Percentiles rank a stretch among this genome's conserved stretches.
Evolutionary conservation across 257 asterid genomes (phyloP).

Genomic region (Nicotiana tomentosiformis): DNA sequence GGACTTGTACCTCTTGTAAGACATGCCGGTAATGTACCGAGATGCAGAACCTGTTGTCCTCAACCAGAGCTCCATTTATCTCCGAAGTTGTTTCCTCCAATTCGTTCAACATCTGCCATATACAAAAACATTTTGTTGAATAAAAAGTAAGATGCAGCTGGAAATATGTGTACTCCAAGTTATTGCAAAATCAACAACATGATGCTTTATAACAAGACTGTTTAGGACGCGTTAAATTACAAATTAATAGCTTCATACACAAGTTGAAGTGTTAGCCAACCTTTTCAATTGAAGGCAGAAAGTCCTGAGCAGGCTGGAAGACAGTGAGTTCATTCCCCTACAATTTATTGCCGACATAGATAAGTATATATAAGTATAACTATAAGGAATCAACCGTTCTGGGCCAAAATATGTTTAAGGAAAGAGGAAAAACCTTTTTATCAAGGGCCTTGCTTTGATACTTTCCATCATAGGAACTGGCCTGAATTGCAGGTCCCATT

Average conservation of each 20-base stretch:
- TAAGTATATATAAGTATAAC: background rate
- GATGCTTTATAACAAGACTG: too few species aligned
- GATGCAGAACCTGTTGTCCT: slow-evolving; percentile 76
- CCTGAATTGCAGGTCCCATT: slow-evolving; percentile 51
- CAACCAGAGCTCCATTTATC: slow-evolving; percentile 60
- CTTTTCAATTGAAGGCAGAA: slow-evolving; percentile 57
- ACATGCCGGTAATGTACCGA: slow-evolving; percentile 88
- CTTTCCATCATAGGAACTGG: slow-evolving; percentile 38
- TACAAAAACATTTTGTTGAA: background rate
- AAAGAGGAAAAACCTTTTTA: slow-evolving; percentile 22
- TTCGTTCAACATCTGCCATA: slow-evolving; percentile 51
- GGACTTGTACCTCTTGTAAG: slow-evolving; percentile 33
- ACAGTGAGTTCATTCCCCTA: slow-evolving; percentile 63
- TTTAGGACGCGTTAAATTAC: background rate
- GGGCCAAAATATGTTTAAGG: background rate
- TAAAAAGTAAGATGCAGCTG: too few species aligned
- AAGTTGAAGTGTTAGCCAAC: slow-evolving; percentile 16
- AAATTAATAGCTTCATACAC: background rate
- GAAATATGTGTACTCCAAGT: background rate
- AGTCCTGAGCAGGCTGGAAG: slow-evolving; percentile 82
- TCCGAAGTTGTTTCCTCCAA: slow-evolving; percentile 30
- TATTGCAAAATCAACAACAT: too few species aligned
- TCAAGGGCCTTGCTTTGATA: slow-evolving; percentile 41
- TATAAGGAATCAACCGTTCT: background rate
- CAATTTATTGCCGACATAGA: background rate